A percentile compares a stretch with the other conserved stretches of the same genome.
These are phyloP conservation scores for Paramecium bursaria DNA, from an alignment of 73 alveolate species.

Conservation along the genomic window DNA sequence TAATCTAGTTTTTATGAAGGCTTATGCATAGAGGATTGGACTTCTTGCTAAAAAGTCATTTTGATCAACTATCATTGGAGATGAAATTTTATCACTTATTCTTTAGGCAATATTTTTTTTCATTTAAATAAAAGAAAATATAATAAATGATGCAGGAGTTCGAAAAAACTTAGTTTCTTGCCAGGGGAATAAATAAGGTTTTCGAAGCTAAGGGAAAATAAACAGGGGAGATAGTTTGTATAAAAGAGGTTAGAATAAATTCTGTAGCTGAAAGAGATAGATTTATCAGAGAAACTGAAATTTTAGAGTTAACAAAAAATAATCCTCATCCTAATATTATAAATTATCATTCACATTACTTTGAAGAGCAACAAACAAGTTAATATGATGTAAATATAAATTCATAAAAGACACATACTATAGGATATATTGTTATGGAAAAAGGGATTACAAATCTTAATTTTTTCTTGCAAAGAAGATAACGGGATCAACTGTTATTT, in stretches of 20 bases:
- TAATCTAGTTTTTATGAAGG: constrained; percentile 51
- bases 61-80: constrained; percentile 37
- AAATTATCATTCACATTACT: background rate
- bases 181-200: no score
- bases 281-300: background rate
- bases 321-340: constrained; percentile 56
- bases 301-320: constrained; percentile 10
- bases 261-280: no score
- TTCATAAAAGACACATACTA: background rate
- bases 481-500: constrained; percentile 5
- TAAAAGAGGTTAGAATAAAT: no score
- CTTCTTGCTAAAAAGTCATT: background rate
- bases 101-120: no score
- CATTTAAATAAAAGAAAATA: no score
- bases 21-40: background rate
- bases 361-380: constrained; percentile 9
- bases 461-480: background rate
- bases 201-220: no score
- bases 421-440: constrained; percentile 58
- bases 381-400: background rate
- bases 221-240: no score
- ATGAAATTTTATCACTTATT: constrained; percentile 35
- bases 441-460: constrained; percentile 29
- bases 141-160: no score
- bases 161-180: no score